Base-by-base conservation (phyloP, 179 eudicot genomes). In the Vitellaria paradoxa region DNA sequence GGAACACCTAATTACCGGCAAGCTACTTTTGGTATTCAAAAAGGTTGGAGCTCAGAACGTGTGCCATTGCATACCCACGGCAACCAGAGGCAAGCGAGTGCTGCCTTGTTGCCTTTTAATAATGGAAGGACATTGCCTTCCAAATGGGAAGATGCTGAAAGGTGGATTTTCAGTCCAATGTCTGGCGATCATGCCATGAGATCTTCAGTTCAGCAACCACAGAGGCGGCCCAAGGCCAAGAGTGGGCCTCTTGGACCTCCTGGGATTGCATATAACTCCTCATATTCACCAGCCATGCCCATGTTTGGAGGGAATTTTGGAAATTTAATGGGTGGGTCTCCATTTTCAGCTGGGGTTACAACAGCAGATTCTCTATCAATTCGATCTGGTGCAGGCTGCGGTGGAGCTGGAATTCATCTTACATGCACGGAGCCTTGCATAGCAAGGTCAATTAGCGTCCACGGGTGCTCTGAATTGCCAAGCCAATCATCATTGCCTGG, bases 91-190 rank as follows among this genome's bases (percentile, higher is more conserved):
- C 89, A 87, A 46, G 82, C 82, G 40, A 86, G 86, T 79, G 82
- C 86, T 3, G 85, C 89, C 18, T 71, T 86, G 81, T 73, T 92
- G 69, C 93, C 94, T 40, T 82, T 83, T 73, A 87, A 80, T 78
- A 87, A 84, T 73, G 88, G 89, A 11, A 90, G 86, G 80, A 85
- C 88, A 46, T 81, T 95, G 89, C 99, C 98, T 72, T 94, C 98
- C 14, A 94, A 94, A 75, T 94, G 98, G 98, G 98, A 94, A 37
- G 98, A 94, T 83, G 99, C 99, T 5, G 97, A 95, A 88, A 85
- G 99, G 83, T 95, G 99, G 99, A 94, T 94, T 37, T 85, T 86
- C 71, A 94, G 99, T 80, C 97, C 99, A 0, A 82, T 89, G 53
- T 83, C 84, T 0, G 85, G 90, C 45, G 95, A 93, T 82, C 85